Evolutionary conservation across 305 asterid species (phyloP).

Genomic region (Salvia sclarea): DNA sequence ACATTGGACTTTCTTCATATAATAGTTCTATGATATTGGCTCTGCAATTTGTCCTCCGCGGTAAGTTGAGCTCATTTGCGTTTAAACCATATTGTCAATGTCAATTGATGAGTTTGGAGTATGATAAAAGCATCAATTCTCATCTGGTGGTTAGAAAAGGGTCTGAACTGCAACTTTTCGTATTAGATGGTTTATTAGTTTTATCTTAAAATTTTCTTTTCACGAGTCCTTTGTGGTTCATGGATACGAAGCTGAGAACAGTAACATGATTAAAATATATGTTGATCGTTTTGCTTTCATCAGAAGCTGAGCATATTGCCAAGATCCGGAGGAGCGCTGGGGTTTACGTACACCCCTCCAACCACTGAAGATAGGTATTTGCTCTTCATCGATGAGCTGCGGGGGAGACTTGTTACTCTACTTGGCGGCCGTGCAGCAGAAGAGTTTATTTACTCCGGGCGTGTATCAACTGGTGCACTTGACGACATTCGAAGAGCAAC

Average conservation of each 20-base stretch:
- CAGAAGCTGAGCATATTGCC: constrained; percentile 99
- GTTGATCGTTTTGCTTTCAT: constrained; percentile 29
- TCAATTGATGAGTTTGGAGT: neutral
- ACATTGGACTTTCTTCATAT: constrained; percentile 17
- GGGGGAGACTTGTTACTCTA: constrained; percentile 96
- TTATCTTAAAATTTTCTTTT: neutral
- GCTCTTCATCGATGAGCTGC: constrained; percentile 93
- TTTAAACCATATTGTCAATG: neutral
- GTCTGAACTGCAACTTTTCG: neutral
- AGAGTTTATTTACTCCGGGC: constrained; percentile 88
- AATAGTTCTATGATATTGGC: constrained; percentile 6
- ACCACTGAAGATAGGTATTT: constrained; percentile 90
- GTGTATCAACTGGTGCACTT: constrained; percentile 98
- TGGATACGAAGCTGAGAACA: constrained; percentile 16
- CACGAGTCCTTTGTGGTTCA: neutral
- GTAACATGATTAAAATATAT: constrained; percentile 16
- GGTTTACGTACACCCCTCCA: constrained; percentile 95
- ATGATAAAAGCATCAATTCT: neutral
- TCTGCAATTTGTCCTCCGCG: neutral
- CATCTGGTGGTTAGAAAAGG: neutral
- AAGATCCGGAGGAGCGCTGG: constrained; percentile 97
- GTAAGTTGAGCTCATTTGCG: neutral
- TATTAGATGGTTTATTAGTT: neutral
- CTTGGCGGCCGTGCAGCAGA: constrained; percentile 99
- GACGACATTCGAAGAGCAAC: constrained; percentile 98